phyloP scores from a whole-genome alignment of 2,329 filamentous ascomycete species.

The Tolypocladium cylindrosporum region DNA sequence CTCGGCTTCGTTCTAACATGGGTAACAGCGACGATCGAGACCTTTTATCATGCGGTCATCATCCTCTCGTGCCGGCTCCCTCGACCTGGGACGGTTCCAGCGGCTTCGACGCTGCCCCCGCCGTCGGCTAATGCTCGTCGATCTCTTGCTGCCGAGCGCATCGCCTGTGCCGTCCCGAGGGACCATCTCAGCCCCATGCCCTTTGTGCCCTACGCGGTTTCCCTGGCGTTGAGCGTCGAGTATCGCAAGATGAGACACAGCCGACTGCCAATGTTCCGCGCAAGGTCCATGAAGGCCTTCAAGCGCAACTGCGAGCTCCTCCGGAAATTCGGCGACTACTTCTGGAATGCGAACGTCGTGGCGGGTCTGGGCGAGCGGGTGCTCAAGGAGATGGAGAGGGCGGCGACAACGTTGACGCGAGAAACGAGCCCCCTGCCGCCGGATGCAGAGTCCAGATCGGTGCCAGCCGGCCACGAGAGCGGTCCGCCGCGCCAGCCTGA shows the following conservation, averaged over 20 bases:
- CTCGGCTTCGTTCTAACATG: not conserved
- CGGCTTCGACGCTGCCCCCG: slow-evolving; percentile 31
- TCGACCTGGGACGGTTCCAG: slow-evolving; percentile 26
- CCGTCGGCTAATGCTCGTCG: slow-evolving; percentile 45
- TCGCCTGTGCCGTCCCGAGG: slow-evolving; percentile 41
- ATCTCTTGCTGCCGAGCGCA: slow-evolving; percentile 47
- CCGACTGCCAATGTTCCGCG: slow-evolving; percentile 46
- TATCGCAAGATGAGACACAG: slow-evolving; percentile 57
- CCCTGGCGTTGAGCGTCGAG: slow-evolving; percentile 49
- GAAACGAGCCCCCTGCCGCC: slow-evolving; percentile 18
- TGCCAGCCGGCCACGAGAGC: slow-evolving; percentile 1
- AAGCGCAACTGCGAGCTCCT: slow-evolving; percentile 43
- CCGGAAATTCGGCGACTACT: slow-evolving; percentile 43
- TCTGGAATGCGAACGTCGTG: slow-evolving; percentile 46
- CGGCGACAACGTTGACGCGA: slow-evolving; percentile 34
- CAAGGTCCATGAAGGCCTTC: slow-evolving; percentile 44
- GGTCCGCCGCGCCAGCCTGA: slow-evolving; percentile 7
- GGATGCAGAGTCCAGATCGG: slow-evolving; percentile 10
- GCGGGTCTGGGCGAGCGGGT: slow-evolving; percentile 45
- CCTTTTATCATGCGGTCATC: slow-evolving; percentile 54
- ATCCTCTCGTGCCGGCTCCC: slow-evolving; percentile 51
- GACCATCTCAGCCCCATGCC: slow-evolving; percentile 45
- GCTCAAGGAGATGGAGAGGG: slow-evolving; percentile 44
- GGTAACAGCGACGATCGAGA: slow-evolving; percentile 44
- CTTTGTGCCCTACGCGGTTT: slow-evolving; percentile 51